These are phyloP conservation scores for Colletotrichum sp. DNA, from an alignment of 2,329 filamentous ascomycete species.

Conservation along the genomic window DNA sequence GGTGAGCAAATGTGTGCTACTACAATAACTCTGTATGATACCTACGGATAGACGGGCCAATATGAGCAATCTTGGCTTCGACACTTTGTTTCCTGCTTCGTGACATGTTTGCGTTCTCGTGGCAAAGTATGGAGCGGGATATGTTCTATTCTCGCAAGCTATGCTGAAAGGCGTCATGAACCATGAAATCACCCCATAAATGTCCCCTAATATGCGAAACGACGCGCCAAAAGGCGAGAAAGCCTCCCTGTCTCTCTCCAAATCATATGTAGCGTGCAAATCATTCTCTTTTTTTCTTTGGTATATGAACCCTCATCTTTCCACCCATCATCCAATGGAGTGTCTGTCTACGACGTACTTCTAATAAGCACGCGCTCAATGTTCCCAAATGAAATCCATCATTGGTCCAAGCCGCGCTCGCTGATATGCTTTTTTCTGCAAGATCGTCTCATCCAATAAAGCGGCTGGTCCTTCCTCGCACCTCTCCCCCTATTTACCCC, in stretches of 20 bases:
- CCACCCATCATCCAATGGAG: background rate
- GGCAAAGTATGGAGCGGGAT: background rate
- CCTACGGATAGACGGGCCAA: slow-evolving; percentile 32
- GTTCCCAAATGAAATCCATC: background rate
- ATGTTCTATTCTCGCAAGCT: slow-evolving; percentile 11
- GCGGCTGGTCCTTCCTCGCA: background rate
- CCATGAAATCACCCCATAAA: background rate
- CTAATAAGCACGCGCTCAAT: background rate
- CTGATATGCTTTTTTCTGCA: background rate
- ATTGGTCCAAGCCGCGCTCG: background rate
- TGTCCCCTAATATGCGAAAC: background rate
- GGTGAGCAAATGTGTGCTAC: slow-evolving; percentile 27
- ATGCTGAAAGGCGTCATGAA: background rate
- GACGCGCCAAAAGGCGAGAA: background rate
- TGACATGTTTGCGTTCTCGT: background rate
- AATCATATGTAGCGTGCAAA: background rate
- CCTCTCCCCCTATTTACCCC: background rate
- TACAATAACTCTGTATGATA: slow-evolving; percentile 34
- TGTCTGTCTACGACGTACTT: background rate
- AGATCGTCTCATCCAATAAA: background rate
- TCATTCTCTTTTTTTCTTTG: background rate
- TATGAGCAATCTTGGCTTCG: slow-evolving; percentile 16
- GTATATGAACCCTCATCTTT: background rate
- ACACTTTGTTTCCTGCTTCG: background rate
- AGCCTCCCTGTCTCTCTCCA: background rate